Evolutionary conservation across 2,329 filamentous ascomycete species (phyloP).

Genomic region (Colletotrichum trifolii): DNA sequence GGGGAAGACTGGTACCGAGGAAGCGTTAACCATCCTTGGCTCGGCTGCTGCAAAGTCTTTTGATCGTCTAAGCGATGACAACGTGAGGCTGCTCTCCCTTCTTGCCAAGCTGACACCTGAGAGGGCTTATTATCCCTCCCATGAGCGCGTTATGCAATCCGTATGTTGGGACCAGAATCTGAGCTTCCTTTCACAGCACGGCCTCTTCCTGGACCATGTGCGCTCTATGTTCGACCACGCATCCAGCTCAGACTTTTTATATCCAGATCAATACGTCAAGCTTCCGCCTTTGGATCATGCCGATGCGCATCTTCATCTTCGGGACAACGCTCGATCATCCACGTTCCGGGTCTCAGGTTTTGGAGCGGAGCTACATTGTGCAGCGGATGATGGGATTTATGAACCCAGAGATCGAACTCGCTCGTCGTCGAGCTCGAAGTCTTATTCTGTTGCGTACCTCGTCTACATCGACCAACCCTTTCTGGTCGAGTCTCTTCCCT

Average conservation of each 20-base stretch:
- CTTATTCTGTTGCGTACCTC: background rate
- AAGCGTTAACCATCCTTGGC: slow-evolving; percentile 59
- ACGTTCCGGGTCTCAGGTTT: slow-evolving; percentile 41
- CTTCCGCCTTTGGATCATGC: background rate
- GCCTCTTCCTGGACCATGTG: slow-evolving; percentile 50
- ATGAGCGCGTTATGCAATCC: slow-evolving; percentile 58
- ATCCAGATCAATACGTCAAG: background rate
- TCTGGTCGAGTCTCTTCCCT: background rate
- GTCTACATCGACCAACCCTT: background rate
- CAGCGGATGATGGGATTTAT: slow-evolving; percentile 32
- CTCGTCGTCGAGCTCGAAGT: background rate
- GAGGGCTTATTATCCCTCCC: slow-evolving; percentile 56
- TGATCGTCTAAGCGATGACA: slow-evolving; percentile 47
- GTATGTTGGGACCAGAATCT: slow-evolving; percentile 55
- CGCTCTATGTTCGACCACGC: slow-evolving; percentile 47
- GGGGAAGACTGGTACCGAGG: slow-evolving; percentile 62
- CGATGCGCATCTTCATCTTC: slow-evolving; percentile 15
- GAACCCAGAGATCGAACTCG: slow-evolving; percentile 1
- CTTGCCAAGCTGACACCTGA: slow-evolving; percentile 56
- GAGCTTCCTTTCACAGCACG: slow-evolving; percentile 57
- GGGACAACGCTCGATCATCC: slow-evolving; percentile 55
- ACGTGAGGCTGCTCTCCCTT: slow-evolving; percentile 47
- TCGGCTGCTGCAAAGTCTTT: slow-evolving; percentile 63
- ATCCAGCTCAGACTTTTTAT: background rate
- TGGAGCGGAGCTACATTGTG: slow-evolving; percentile 40